Evolutionary conservation across 495 filamentous ascomycete species (phyloP).

Genomic region (Terfezia claveryi): DNA sequence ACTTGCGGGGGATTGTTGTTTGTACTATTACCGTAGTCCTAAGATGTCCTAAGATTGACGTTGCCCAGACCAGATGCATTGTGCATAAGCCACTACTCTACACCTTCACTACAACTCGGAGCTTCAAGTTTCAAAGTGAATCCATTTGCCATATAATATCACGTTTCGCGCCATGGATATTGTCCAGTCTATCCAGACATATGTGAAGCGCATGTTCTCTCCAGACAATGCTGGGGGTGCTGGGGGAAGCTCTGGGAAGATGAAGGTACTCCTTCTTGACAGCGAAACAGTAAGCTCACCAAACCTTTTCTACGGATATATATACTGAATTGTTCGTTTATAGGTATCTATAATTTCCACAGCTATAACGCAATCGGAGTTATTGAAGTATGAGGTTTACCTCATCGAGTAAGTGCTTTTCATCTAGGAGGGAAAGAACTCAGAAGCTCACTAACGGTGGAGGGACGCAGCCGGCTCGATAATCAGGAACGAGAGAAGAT

Average conservation of each 20-base stretch:
- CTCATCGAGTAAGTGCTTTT: conserved; percentile 48
- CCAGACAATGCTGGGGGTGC: conserved; percentile 7
- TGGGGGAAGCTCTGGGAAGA: conserved; percentile 71
- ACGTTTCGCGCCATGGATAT: conserved; percentile 48
- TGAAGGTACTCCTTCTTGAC: conserved; percentile 95
- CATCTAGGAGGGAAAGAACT: not conserved
- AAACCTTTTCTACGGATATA: not conserved
- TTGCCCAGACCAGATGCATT: no score
- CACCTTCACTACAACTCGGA: no score
- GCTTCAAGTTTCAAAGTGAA: no score
- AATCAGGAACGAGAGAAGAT: conserved; percentile 87
- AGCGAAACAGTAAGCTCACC: conserved; percentile 56
- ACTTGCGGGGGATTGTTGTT: no score
- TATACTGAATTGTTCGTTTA: conserved; percentile 1
- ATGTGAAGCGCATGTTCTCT: conserved; percentile 92
- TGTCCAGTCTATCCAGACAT: conserved; percentile 74
- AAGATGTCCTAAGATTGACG: no score
- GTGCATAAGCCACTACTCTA: no score
- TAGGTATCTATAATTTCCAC: conserved; percentile 77
- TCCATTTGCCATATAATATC: no score
- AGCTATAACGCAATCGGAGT: conserved; percentile 79
- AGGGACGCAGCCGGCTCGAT: conserved; percentile 42
- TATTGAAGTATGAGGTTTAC: conserved; percentile 95
- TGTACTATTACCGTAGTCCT: no score
- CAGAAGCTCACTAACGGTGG: conserved; percentile 5